phyloP scores from a whole-genome alignment of 805 yeast species.

The Candida succiphila region DNA sequence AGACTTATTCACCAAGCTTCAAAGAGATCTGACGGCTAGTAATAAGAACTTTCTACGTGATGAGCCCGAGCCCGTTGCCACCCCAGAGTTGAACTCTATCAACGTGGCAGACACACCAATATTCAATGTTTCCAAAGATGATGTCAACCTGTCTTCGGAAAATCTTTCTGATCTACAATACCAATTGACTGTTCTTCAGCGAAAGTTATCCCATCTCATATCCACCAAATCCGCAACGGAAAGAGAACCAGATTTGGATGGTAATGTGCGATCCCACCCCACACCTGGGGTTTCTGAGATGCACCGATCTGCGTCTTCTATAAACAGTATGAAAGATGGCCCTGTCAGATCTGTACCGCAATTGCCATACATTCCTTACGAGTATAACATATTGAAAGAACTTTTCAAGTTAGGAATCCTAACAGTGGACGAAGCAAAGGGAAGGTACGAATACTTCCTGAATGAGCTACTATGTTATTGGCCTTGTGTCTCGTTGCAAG shows the following conservation, averaged over 20 bases:
- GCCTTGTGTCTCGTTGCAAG: slow-evolving; percentile 37
- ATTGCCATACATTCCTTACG: slow-evolving; percentile 26
- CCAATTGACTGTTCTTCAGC: slow-evolving; percentile 23
- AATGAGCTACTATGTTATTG: slow-evolving; percentile 32
- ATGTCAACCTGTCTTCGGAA: neutral
- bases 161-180: slow-evolving; percentile 14
- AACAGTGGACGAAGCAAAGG: slow-evolving; percentile 22
- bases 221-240: slow-evolving; percentile 1
- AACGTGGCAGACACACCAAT: neutral
- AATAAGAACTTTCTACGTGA: neutral
- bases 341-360: slow-evolving; percentile 21
- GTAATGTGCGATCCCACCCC: too few relatives aligned
- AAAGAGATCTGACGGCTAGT: slow-evolving; percentile 8
- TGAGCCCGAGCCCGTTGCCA: too few relatives aligned
- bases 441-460: slow-evolving; percentile 26
- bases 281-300: too few relatives aligned
- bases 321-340: slow-evolving; percentile 26
- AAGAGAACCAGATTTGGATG: neutral
- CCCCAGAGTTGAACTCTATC: too few relatives aligned
- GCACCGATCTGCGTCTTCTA: slow-evolving; percentile 18
- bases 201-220: slow-evolving; percentile 18
- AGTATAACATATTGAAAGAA: slow-evolving; percentile 27
- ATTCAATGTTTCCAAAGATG: neutral
- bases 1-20: slow-evolving; percentile 13
- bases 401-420: slow-evolving; percentile 26